These are phyloP conservation scores for Grifola frondosa DNA, from an alignment of 1,284 basidiomycete species.

Conservation along the genomic window DNA sequence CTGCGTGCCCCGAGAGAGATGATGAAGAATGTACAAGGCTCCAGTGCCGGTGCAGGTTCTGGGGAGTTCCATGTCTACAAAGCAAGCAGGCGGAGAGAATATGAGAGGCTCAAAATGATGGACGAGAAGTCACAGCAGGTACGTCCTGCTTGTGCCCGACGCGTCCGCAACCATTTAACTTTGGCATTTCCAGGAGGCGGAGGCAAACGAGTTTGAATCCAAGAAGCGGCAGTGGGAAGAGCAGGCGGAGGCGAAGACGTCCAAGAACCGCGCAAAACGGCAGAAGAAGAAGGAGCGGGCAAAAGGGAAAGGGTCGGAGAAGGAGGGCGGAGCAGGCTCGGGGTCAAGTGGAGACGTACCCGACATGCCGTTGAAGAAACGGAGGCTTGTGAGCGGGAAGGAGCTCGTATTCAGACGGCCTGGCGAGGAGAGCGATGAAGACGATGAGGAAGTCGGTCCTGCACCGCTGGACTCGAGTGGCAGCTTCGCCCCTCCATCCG, in stretches of 20 bases:
- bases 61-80: conserved; percentile 99
- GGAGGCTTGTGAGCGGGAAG: conserved; percentile 55
- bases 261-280: conserved; percentile 88
- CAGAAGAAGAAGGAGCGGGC: conserved; percentile 83
- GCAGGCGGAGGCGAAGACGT: conserved; percentile 79
- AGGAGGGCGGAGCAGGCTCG: conserved; percentile 23
- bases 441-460: conserved; percentile 32
- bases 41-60: conserved; percentile 89
- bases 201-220: conserved; percentile 63
- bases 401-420: conserved; percentile 57
- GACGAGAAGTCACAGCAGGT: conserved; percentile 83
- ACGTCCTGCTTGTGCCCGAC: conserved; percentile 16
- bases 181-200: conserved; percentile 52
- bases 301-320: conserved; percentile 37
- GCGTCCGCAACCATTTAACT: background rate
- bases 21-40: conserved; percentile 98
- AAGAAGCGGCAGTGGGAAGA: conserved; percentile 66
- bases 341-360: conserved; percentile 24
- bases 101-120: conserved; percentile 90
- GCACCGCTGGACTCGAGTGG: conserved; percentile 11
- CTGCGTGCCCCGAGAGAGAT: conserved; percentile 84
- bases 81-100: conserved; percentile 89
- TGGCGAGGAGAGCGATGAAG: conserved; percentile 50
- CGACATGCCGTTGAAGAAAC: conserved; percentile 45
- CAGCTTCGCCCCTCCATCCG: conserved; percentile 2